Percentiles rank a stretch among this genome's conserved stretches.
Evolutionary conservation across 164 flowering plant species (phyloP).

Genomic region (Echeveria elegans): DNA sequence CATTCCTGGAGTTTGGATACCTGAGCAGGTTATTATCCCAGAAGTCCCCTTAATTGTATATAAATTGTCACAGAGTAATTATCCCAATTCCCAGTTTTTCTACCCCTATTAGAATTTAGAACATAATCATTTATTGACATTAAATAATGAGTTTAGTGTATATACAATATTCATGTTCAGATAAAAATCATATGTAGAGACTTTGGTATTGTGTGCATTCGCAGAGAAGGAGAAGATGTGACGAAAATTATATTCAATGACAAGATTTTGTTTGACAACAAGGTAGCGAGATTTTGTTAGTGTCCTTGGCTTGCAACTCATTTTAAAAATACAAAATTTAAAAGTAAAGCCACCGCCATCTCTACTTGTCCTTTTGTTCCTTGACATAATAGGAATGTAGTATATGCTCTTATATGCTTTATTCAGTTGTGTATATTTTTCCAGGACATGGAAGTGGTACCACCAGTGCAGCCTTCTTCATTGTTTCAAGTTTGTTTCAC

Average conservation of each 20-base stretch:
- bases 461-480: slow-evolving; percentile 54
- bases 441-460: slow-evolving; percentile 57
- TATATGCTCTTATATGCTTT: too few species aligned
- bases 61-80: neutral
- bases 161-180: slow-evolving; percentile 26
- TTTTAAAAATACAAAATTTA: too few species aligned
- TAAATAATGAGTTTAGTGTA: neutral
- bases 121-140: neutral
- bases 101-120: neutral
- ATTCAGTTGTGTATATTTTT: too few species aligned
- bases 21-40: slow-evolving; percentile 52
- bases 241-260: slow-evolving; percentile 44
- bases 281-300: slow-evolving; percentile 27
- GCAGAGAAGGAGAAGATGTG: slow-evolving; percentile 76
- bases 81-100: neutral
- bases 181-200: slow-evolving; percentile 60
- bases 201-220: slow-evolving; percentile 80
- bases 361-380: too few species aligned
- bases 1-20: slow-evolving; percentile 71
- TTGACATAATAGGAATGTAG: too few species aligned
- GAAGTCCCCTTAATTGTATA: neutral
- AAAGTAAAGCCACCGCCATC: too few species aligned
- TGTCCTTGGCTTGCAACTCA: neutral
- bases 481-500: slow-evolving; percentile 60
- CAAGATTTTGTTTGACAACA: slow-evolving; percentile 51